Evolutionary conservation across 257 asterid genomes (phyloP).

Genomic region (Solanum rostratum): DNA sequence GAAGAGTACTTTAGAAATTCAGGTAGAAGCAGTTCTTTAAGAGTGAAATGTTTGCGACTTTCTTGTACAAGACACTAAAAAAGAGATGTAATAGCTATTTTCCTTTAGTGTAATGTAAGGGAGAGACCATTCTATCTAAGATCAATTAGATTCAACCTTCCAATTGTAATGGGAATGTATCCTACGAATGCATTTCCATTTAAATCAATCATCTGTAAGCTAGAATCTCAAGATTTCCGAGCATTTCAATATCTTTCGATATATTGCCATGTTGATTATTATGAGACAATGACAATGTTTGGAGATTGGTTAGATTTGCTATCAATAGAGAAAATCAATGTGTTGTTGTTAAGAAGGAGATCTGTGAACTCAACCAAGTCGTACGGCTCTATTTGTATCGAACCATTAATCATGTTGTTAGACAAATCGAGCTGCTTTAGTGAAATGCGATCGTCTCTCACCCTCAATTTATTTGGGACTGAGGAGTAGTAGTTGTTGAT

Average conservation of each 20-base stretch:
- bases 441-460: no score
- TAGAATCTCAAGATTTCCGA: constrained; percentile 48
- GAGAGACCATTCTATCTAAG: constrained; percentile 73
- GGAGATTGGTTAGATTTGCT: constrained; percentile 55
- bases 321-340: constrained; percentile 41
- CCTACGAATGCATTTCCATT: constrained; percentile 70
- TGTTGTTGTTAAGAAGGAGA: constrained; percentile 72
- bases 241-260: constrained; percentile 73
- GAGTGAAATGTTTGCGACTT: no score
- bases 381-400: constrained; percentile 56
- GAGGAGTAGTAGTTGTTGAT: neutral
- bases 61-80: no score
- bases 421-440: constrained; percentile 73
- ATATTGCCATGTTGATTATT: constrained; percentile 46
- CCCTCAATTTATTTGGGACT: neutral
- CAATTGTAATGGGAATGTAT: constrained; percentile 50
- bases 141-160: constrained; percentile 61
- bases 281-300: constrained; percentile 55
- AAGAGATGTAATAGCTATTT: no score
- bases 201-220: constrained; percentile 68
- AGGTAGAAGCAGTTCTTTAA: no score
- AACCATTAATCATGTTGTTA: constrained; percentile 56
- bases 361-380: constrained; percentile 50
- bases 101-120: no score
- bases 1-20: no score